Conservation (phyloP, 257 asterid genomes). For the Ophiorrhiza pumila region DNA sequence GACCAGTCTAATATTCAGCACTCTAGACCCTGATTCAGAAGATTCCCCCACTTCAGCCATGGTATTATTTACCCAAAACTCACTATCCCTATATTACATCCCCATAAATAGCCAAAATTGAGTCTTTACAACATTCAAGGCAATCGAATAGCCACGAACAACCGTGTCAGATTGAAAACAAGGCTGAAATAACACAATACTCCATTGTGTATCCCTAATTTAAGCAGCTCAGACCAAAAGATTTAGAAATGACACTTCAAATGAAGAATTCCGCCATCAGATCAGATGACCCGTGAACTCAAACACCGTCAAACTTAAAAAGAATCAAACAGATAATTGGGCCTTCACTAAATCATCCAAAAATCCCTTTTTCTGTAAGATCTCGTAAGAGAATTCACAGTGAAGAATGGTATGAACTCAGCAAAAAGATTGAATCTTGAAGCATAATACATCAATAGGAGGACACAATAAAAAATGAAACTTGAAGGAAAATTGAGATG, state of each 20-base stretch:
- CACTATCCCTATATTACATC: constrained; percentile 13
- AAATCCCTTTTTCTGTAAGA: constrained; percentile 20
- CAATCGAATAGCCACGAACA: not conserved
- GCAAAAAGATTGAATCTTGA: constrained; percentile 18
- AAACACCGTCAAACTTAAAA: not conserved
- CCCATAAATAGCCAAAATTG: constrained; percentile 10
- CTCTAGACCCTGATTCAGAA: constrained; percentile 49
- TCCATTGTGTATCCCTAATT: constrained; percentile 10
- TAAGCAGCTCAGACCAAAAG: not conserved
- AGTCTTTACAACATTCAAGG: not conserved
- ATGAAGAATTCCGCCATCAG: constrained; percentile 14
- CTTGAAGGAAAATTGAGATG: constrained; percentile 18
- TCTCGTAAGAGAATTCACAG: constrained; percentile 17
- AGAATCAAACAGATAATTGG: constrained; percentile 16
- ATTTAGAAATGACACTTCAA: constrained; percentile 9
- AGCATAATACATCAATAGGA: not conserved
- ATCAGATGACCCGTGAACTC: constrained; percentile 16
- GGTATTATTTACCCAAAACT: constrained; percentile 10
- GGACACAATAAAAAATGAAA: constrained; percentile 10
- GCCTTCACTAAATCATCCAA: constrained; percentile 14
- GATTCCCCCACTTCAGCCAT: constrained; percentile 56
- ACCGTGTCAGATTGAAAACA: constrained; percentile 5
- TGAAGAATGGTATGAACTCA: not conserved
- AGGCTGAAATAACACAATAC: constrained; percentile 6
- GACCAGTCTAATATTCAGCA: constrained; percentile 40